A percentile compares a stretch with the other conserved stretches of the same genome.
phyloP scores from a whole-genome alignment of 805 yeast genomes.

The Yamadazyma tumulicola region DNA sequence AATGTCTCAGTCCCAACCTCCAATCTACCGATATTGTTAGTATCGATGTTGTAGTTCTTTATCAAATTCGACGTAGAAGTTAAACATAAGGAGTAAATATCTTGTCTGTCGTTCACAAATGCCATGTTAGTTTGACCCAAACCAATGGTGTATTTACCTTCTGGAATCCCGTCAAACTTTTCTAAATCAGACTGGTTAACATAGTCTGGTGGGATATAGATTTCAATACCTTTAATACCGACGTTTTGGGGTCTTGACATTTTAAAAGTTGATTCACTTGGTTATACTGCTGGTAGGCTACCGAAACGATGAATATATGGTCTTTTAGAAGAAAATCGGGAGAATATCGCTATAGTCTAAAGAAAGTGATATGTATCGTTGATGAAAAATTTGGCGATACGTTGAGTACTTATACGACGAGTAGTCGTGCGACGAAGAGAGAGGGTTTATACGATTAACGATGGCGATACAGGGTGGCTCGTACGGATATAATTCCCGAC shows the following conservation, averaged over 20 bases:
- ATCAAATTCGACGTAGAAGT: conserved; percentile 81
- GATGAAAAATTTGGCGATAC: neutral
- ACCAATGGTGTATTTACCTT: conserved; percentile 97
- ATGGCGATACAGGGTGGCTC: neutral
- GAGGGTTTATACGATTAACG: neutral
- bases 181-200: conserved; percentile 91
- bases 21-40: conserved; percentile 79
- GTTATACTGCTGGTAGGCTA: too few species aligned
- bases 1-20: conserved; percentile 99
- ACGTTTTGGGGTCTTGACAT: conserved; percentile 52
- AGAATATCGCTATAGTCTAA: too few species aligned
- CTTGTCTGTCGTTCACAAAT: conserved; percentile 96
- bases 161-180: conserved; percentile 75
- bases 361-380: conserved; percentile 3
- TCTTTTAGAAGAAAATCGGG: too few species aligned
- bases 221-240: conserved; percentile 95
- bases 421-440: conserved; percentile 6
- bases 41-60: conserved; percentile 78
- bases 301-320: too few species aligned
- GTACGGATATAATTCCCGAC: too few species aligned
- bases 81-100: conserved; percentile 88
- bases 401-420: conserved; percentile 10
- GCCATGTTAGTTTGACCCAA: conserved; percentile 98
- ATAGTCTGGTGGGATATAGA: conserved; percentile 68
- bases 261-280: too few species aligned